These are phyloP conservation scores for Asterophora parasitica DNA, from an alignment of 768 basidiomycete genomes.

Conservation along the genomic window DNA sequence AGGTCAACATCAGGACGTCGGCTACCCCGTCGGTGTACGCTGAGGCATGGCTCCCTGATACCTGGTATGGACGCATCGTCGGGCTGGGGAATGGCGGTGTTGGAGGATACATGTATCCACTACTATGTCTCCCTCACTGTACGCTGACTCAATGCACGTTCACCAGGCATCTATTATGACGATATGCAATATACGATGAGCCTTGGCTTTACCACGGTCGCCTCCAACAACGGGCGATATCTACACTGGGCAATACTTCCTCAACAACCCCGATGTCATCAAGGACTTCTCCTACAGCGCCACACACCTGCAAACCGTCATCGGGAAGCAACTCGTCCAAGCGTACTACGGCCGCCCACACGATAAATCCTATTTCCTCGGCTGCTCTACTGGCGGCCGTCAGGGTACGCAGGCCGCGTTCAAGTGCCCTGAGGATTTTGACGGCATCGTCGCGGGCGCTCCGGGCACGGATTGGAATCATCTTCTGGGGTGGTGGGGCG, in stretches of 20 bases:
- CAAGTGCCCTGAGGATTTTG: conserved; percentile 12
- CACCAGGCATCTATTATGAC: conserved; percentile 1
- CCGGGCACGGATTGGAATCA: conserved; percentile 4
- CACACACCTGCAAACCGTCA: conserved; percentile 7
- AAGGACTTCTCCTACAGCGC: conserved; percentile 5
- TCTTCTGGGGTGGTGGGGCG: neutral
- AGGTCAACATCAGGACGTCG: too few species aligned
- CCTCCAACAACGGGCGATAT: conserved; percentile 6
- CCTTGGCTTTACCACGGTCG: conserved; percentile 4
- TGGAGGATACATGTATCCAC: conserved; percentile 2
- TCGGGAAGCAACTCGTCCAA: conserved; percentile 9
- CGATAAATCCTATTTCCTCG: conserved; percentile 8
- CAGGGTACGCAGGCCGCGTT: conserved; percentile 6
- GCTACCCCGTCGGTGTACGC: conserved; percentile 6
- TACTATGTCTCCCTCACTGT: neutral
- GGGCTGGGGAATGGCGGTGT: conserved; percentile 7
- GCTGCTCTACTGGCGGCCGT: conserved; percentile 5
- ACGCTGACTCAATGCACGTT: neutral
- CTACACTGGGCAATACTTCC: neutral
- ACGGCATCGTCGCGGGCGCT: conserved; percentile 6
- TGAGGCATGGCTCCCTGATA: conserved; percentile 11
- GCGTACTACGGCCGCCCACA: conserved; percentile 2
- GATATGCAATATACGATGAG: neutral
- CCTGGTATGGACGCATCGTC: conserved; percentile 8
- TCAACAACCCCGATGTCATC: conserved; percentile 8